phyloP scores from a whole-genome alignment of 2,329 filamentous ascomycete genomes.

The Truncatella angustata region DNA sequence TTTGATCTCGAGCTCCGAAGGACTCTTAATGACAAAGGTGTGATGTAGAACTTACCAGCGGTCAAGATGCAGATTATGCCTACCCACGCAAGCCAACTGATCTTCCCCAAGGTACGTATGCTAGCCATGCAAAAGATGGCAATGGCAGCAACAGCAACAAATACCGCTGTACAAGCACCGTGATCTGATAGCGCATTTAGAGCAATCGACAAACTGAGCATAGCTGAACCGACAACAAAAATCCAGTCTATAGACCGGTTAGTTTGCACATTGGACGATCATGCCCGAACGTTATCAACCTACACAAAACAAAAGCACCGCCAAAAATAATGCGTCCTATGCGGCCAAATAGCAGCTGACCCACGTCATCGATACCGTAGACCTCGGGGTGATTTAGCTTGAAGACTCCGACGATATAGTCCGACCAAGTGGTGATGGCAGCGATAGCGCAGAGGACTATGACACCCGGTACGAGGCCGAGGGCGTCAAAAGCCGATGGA shows the following conservation, averaged over 20 bases:
- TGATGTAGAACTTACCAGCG: not conserved
- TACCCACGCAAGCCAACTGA: not conserved
- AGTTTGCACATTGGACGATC: not conserved
- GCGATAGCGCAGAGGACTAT: constrained; percentile 39
- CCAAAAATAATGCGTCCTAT: constrained; percentile 34
- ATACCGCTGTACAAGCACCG: not conserved
- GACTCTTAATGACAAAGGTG: not conserved
- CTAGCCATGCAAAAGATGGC: not conserved
- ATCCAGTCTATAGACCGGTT: not conserved
- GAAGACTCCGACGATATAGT: constrained; percentile 48
- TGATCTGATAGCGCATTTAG: constrained; percentile 1
- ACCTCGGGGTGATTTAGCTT: constrained; percentile 48
- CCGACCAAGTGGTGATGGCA: constrained; percentile 45
- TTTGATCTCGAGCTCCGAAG: too few species aligned
- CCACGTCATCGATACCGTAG: constrained; percentile 52
- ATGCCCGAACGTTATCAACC: not conserved
- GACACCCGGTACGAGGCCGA: constrained; percentile 48
- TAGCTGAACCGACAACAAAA: not conserved
- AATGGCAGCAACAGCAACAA: not conserved
- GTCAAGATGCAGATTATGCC: not conserved
- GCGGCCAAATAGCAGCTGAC: constrained; percentile 45
- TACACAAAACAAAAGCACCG: not conserved
- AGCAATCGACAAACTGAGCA: constrained; percentile 1
- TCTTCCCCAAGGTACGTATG: not conserved
- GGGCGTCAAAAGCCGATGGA: constrained; percentile 39